Conservation (phyloP, 2,329 filamentous ascomycete species). For the Cordyceps cicadae region DNA sequence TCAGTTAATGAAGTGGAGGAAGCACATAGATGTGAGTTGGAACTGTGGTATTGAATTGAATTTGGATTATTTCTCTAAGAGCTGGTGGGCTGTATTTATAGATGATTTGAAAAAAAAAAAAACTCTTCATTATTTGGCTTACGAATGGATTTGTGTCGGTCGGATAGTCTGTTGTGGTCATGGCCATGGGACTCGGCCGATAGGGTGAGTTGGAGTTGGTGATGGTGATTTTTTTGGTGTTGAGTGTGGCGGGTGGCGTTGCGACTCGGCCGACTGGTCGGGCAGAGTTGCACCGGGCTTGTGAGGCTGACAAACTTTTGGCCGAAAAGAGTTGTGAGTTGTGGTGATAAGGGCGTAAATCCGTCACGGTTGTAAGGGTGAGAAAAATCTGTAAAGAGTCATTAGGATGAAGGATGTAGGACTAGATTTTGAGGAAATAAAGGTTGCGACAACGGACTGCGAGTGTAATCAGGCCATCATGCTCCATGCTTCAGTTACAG, state of each 20-base stretch:
- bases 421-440: no score
- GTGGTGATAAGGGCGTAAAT: neutral
- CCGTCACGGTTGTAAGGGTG: neutral
- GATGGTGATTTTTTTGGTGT: neutral
- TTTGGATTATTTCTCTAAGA: neutral
- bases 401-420: no score
- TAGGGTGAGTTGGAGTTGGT: neutral
- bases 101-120: neutral
- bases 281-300: neutral
- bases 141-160: slow-evolving; percentile 1
- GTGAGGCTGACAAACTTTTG: neutral
- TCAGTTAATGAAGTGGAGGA: neutral
- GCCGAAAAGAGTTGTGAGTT: neutral
- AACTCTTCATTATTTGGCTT: neutral
- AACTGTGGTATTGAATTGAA: neutral
- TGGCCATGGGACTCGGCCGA: slow-evolving; percentile 4
- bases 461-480: neutral
- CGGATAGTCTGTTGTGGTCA: slow-evolving; percentile 2
- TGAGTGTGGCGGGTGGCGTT: neutral
- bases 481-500: no score
- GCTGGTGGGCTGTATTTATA: neutral
- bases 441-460: no score
- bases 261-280: neutral
- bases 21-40: neutral
- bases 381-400: neutral